Conservation (phyloP, 2,329 filamentous ascomycete genomes). For the Penicillium janthinellum region DNA sequence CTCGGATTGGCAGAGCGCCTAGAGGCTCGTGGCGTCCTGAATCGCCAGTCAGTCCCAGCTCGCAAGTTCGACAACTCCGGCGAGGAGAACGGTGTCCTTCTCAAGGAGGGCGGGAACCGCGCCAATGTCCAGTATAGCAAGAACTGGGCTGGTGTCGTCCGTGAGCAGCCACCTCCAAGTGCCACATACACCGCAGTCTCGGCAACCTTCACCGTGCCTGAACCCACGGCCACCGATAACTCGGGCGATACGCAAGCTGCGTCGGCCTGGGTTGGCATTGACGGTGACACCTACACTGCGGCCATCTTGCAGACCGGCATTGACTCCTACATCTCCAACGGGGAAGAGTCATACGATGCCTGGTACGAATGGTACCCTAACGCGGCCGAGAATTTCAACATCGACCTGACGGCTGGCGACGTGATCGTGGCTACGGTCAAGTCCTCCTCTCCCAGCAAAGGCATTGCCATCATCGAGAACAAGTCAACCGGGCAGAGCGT, state of each 20-base stretch:
- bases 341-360: slow-evolving; percentile 50
- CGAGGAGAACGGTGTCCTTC: slow-evolving; percentile 15
- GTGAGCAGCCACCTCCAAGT: slow-evolving; percentile 46
- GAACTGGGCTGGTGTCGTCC: slow-evolving; percentile 64
- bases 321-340: slow-evolving; percentile 55
- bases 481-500: slow-evolving; percentile 54
- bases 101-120: slow-evolving; percentile 14
- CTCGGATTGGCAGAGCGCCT: slow-evolving; percentile 33
- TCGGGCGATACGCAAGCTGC: slow-evolving; percentile 48
- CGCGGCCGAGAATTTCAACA: slow-evolving; percentile 56
- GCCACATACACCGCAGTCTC: slow-evolving; percentile 51
- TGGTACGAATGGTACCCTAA: slow-evolving; percentile 67
- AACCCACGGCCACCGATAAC: slow-evolving; percentile 46
- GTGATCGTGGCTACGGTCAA: slow-evolving; percentile 46
- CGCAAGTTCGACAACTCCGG: slow-evolving; percentile 11
- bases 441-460: slow-evolving; percentile 42
- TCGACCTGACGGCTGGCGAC: slow-evolving; percentile 51
- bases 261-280: slow-evolving; percentile 64
- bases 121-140: slow-evolving; percentile 53
- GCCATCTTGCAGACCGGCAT: slow-evolving; percentile 62
- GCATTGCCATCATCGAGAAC: slow-evolving; percentile 56
- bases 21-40: slow-evolving; percentile 27
- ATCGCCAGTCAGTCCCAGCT: slow-evolving; percentile 31
- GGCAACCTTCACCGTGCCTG: slow-evolving; percentile 55
- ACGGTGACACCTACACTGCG: slow-evolving; percentile 58